Conservation (phyloP, 495 filamentous ascomycete genomes). For the Amorphotheca resinae region DNA sequence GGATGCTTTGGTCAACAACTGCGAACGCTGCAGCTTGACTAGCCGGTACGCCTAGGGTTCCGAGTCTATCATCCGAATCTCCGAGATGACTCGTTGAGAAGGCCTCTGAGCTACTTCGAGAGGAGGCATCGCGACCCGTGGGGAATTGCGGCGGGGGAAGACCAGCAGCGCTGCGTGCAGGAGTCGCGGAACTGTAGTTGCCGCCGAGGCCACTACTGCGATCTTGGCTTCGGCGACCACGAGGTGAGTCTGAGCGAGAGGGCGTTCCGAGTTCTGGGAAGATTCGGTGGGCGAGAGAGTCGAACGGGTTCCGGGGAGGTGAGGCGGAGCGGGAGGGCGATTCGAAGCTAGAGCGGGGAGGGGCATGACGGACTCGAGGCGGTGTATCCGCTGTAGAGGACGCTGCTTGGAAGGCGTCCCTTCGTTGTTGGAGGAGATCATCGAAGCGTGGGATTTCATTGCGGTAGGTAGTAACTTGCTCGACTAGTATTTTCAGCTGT, state of each 20-base stretch:
- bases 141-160: constrained; percentile 16
- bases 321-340: constrained; percentile 13
- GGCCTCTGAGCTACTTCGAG: constrained; percentile 13
- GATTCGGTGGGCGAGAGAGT: constrained; percentile 43
- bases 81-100: constrained; percentile 17
- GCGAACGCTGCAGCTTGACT: constrained; percentile 38
- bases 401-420: constrained; percentile 49
- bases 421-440: constrained; percentile 59
- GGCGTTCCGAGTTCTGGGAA: constrained; percentile 39
- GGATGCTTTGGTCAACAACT: constrained; percentile 40
- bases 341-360: constrained; percentile 14
- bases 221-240: constrained; percentile 26
- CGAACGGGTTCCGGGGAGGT: constrained; percentile 36
- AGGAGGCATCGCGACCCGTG: constrained; percentile 11
- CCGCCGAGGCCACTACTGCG: constrained; percentile 12
- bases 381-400: constrained; percentile 11
- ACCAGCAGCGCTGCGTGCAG: constrained; percentile 5
- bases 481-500: constrained; percentile 43
- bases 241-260: constrained; percentile 35
- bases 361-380: constrained; percentile 14
- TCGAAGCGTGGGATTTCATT: constrained; percentile 65
- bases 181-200: constrained; percentile 15
- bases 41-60: constrained; percentile 10
- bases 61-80: not conserved
- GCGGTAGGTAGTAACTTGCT: constrained; percentile 52